These are phyloP conservation scores for Claviceps cyperi DNA, from an alignment of 2,329 filamentous ascomycete genomes.

Conservation along the genomic window DNA sequence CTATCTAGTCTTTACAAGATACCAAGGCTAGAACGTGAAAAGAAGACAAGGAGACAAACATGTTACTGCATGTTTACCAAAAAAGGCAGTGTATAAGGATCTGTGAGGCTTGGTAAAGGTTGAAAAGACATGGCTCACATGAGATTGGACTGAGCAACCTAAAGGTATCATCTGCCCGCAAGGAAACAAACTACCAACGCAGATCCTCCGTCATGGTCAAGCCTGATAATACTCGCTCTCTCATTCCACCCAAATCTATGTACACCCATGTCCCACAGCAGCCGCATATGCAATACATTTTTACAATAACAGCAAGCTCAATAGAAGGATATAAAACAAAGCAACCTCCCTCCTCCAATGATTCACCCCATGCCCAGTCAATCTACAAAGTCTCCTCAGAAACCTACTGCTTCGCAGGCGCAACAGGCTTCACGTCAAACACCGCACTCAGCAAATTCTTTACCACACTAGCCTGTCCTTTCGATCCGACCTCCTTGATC, in stretches of 20 bases:
- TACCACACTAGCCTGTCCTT: conserved; percentile 66
- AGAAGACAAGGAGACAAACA: no score
- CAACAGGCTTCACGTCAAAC: conserved; percentile 63
- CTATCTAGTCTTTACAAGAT: no score
- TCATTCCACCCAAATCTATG: not conserved
- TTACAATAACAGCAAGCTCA: not conserved
- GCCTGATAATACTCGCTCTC: not conserved
- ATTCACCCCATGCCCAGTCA: not conserved
- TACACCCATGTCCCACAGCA: not conserved
- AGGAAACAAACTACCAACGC: no score
- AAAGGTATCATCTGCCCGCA: no score
- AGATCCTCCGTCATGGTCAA: no score
- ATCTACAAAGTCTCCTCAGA: no score
- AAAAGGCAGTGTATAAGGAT: no score
- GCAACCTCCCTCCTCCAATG: not conserved
- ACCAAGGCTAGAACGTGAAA: no score
- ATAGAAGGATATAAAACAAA: not conserved
- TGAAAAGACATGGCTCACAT: no score
- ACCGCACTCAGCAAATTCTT: conserved; percentile 76
- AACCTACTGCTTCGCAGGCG: conserved; percentile 21
- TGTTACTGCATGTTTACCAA: no score
- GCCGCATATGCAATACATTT: not conserved
- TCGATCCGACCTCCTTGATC: conserved; percentile 68
- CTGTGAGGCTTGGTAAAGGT: no score
- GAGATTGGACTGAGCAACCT: no score